Evolutionary conservation across 306 rosid genomes (phyloP), one percentile per base, ranked within the genome.

Genomic region (Dryas alaskensis): DNA sequence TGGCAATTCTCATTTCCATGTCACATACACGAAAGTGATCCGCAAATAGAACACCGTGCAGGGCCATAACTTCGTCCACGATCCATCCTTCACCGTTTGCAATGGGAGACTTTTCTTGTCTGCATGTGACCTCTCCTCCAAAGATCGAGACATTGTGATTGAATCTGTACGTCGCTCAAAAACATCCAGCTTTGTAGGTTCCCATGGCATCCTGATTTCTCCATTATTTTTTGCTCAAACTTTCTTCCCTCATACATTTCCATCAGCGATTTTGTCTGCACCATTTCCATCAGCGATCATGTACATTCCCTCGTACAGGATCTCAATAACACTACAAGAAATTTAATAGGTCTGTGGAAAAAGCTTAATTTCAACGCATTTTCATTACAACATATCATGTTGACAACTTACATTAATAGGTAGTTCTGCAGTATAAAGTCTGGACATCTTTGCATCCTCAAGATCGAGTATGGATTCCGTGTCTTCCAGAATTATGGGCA

Each of bases 171-270:
- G 80, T 57, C 96, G 84, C 61, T 90, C 88, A 5, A 49, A 65
- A 54, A 81, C 76, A 40, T 73, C 80, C 0, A 81, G 79, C 73
- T 83, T 87, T 44, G 82, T 77, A 60, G 53, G 74, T 66, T 90
- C 90, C 97, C 98, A 90, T 0, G 79, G 65, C 97, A 86, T 48
- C 93, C 90, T 4, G 83, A 84, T 85, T 85, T 81, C 60, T 70
- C 89, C 97, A 89, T 90, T 40, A 83, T 84, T 31, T 72, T 87
- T 10, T 85, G 90, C 77, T 89, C 97, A 73, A 93, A 48, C 80
- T 78, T 80, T 77, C 92, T 96, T 75, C 97, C 97, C 17, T 76
- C 79, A 53, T 90, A 89, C 37, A 90, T 63, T 75, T 76, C 89
- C 92, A 89, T 87, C 82, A 85, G 25, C 8, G 82, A 80, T 39